Conservation (phyloP, 2,329 filamentous ascomycete species). For the Dichotomopilus funicola region DNA sequence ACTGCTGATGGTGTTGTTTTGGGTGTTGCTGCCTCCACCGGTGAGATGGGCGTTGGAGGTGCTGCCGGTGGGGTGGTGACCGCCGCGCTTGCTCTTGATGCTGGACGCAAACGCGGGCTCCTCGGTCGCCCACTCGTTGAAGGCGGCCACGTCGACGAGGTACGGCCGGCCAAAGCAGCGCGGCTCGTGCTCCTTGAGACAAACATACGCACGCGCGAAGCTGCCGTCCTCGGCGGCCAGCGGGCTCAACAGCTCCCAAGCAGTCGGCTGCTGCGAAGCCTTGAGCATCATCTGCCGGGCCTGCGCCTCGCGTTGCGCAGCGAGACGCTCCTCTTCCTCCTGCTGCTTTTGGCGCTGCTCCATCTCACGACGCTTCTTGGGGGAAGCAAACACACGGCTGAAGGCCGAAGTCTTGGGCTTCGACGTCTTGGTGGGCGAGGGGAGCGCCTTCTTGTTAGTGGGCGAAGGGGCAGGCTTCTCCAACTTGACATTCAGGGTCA, state of each 20-base stretch:
- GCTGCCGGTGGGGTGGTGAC: too few relatives aligned
- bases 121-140: slow-evolving; percentile 98
- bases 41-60: too few relatives aligned
- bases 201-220: slow-evolving; percentile 90
- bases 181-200: slow-evolving; percentile 84
- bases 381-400: slow-evolving; percentile 85
- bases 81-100: slow-evolving; percentile 84
- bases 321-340: slow-evolving; percentile 70
- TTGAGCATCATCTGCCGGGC: slow-evolving; percentile 50
- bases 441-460: slow-evolving; percentile 35
- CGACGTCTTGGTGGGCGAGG: slow-evolving; percentile 55
- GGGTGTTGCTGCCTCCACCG: too few relatives aligned
- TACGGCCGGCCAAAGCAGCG: slow-evolving; percentile 84
- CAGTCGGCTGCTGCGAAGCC: slow-evolving; percentile 55
- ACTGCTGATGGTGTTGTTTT: slow-evolving; percentile 43
- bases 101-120: slow-evolving; percentile 72
- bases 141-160: slow-evolving; percentile 83
- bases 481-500: slow-evolving; percentile 92
- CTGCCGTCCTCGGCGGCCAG: slow-evolving; percentile 86
- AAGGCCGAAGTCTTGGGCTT: slow-evolving; percentile 81
- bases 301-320: slow-evolving; percentile 57
- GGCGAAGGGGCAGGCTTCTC: slow-evolving; percentile 59
- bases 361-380: slow-evolving; percentile 93
- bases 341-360: slow-evolving; percentile 79
- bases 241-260: slow-evolving; percentile 82